These are phyloP conservation scores for Auricularia sp. DNA, from an alignment of 768 basidiomycete species.

Conservation along the genomic window DNA sequence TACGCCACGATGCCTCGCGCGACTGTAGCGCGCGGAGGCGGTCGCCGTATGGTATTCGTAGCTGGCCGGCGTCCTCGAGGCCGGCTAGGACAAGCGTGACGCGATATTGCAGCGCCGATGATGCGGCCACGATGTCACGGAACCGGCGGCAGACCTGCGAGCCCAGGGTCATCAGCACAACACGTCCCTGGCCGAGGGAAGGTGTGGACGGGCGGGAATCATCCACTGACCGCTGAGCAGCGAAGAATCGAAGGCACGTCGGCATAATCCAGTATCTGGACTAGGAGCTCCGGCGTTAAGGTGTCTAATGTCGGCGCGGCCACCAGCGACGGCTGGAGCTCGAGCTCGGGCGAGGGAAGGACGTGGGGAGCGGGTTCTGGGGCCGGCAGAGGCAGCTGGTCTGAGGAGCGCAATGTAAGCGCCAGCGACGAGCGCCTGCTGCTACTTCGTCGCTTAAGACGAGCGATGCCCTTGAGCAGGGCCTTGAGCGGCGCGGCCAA, in stretches of 20 bases:
- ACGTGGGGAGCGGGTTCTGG: too few species aligned
- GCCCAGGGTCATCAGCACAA: neutral
- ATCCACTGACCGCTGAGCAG: neutral
- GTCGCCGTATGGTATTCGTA: neutral
- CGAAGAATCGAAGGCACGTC: neutral
- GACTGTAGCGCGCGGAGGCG: neutral
- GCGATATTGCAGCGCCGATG: neutral
- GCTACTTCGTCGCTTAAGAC: too few species aligned
- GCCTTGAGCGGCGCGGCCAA: too few species aligned
- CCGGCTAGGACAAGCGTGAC: neutral
- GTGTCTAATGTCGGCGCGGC: neutral
- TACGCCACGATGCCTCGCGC: neutral
- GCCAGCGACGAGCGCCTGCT: too few species aligned
- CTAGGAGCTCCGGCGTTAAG: neutral
- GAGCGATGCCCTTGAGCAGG: too few species aligned
- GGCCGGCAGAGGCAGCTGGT: too few species aligned
- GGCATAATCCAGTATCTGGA: neutral
- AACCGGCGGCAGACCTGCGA: neutral
- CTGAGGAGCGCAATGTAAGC: too few species aligned
- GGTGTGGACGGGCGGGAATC: neutral
- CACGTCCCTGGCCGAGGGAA: neutral
- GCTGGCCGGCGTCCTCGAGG: neutral
- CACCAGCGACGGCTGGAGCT: too few species aligned
- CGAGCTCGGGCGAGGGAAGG: too few species aligned
- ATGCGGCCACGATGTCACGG: neutral